Evolutionary conservation across 2,329 filamentous ascomycete species (phyloP), one percentile per base, ranked within the genome.

Genomic region (Diaporthe humulicola): DNA sequence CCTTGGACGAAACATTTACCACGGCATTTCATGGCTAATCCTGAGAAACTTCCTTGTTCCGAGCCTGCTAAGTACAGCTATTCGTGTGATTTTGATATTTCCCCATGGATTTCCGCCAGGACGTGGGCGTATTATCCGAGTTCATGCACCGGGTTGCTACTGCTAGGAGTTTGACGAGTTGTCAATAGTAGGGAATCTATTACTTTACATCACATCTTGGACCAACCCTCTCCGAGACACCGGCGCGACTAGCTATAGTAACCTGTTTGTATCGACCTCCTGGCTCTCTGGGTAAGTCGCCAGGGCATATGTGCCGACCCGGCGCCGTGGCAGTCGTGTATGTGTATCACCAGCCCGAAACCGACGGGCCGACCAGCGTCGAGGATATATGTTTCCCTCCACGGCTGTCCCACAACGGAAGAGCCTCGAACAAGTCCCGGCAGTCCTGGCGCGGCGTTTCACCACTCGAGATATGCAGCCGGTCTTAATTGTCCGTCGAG

Each of bases 141-240:
- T 52, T 38, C 22, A 67, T 67, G 64, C 45, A 12, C 45, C 45
- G 42, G 19, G 22, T 14, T 25, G 61, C 28, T 14, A 48, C 60
- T 19, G 28, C 42, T 19, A 28, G 19, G 40, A 15, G 6, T 50
- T n/a, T 28, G 28, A 45, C 10, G 61, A 36, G 28, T 36, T 38
- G 61, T 36, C 64, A 28, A 10, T 67, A 52, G n/a, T n/a, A n/a
- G n/a, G n/a, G n/a, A n/a, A n/a, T n/a, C n/a, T 67, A 52, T 38
- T 12, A 67, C 61, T 52, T 45, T 52, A 52, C 36, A 50, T 9
- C 42, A 40, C 45, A n/a, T 38, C 22, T 28, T 4, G 30, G 25
- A 19, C 45, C 64, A 67, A 67, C 45, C 33, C 9, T 7, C 9
- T 38, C 17, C 64, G 64, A 52, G 45, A 67, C 45, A 67, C 19